Conservation (phyloP, 345 rosid genomes). For the Ceriops zippeliana region DNA sequence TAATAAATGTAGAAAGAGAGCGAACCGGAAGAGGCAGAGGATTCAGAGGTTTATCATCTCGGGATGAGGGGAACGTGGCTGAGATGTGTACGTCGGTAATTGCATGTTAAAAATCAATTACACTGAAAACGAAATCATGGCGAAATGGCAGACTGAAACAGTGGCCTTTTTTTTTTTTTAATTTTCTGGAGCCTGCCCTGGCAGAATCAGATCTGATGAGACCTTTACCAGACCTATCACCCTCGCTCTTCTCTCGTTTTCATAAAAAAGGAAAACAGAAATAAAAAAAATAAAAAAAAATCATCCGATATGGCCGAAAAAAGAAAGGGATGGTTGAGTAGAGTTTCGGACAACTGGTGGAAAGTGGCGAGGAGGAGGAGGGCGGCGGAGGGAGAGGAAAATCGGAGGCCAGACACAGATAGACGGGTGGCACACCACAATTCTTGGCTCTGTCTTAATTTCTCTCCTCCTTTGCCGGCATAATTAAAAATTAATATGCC, state of each 20-base stretch:
- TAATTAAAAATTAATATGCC: no score
- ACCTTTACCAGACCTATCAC: slow-evolving; percentile 16
- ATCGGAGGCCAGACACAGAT: slow-evolving; percentile 13
- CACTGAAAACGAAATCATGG: slow-evolving; percentile 53
- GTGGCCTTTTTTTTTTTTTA: background rate
- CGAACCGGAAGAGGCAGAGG: slow-evolving; percentile 8
- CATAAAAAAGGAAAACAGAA: background rate
- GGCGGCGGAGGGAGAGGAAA: slow-evolving; percentile 14
- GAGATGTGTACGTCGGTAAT: background rate
- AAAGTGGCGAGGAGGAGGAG: background rate
- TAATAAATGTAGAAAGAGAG: background rate
- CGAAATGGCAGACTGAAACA: slow-evolving; percentile 20
- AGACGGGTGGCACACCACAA: slow-evolving; percentile 38
- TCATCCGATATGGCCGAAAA: no score
- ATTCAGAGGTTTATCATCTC: slow-evolving; percentile 22
- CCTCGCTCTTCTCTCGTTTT: background rate
- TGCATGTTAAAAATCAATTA: slow-evolving; percentile 7
- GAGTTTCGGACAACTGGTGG: background rate
- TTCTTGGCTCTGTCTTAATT: slow-evolving; percentile 20
- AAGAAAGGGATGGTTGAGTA: no score
- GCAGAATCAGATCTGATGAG: slow-evolving; percentile 12
- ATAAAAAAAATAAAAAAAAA: no score
- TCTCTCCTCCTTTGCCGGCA: no score
- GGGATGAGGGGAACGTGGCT: slow-evolving; percentile 23
- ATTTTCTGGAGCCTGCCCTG: slow-evolving; percentile 6